Evolutionary conservation across 345 rosid species (phyloP).

Genomic region (Salix suchowensis): DNA sequence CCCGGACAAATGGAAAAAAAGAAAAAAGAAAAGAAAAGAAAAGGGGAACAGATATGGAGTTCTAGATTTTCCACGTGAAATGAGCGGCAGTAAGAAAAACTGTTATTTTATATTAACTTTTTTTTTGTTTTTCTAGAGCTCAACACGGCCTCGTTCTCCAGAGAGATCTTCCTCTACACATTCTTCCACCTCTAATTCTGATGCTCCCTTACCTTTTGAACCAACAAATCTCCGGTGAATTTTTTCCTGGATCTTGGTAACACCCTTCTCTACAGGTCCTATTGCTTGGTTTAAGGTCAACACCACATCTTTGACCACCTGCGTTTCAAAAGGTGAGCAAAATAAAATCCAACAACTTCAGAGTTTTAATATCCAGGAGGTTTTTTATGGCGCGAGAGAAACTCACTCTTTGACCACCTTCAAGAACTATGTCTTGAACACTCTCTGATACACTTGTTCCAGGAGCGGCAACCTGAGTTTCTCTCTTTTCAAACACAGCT

Average conservation of each 20-base stretch:
- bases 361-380: background rate
- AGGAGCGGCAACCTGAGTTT: conserved; percentile 55
- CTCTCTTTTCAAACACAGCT: conserved; percentile 38
- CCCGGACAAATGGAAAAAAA: too few species aligned
- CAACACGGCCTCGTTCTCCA: background rate
- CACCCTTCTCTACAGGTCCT: conserved; percentile 79
- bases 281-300: conserved; percentile 87
- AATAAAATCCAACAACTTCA: background rate
- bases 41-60: too few species aligned
- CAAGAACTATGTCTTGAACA: conserved; percentile 77
- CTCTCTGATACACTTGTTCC: conserved; percentile 77
- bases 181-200: conserved; percentile 37
- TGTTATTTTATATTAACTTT: background rate
- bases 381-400: too few species aligned
- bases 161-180: conserved; percentile 9
- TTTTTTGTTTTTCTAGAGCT: background rate
- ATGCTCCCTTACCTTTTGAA: conserved; percentile 31
- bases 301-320: conserved; percentile 77
- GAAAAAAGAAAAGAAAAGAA: too few species aligned
- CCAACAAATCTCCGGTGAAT: conserved; percentile 39
- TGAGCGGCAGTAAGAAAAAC: background rate
- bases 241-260: conserved; percentile 67
- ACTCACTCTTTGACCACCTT: conserved; percentile 71
- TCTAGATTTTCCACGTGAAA: background rate
- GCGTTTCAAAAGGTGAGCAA: background rate